Evolutionary conservation across 805 yeast genomes (phyloP).

Genomic region (Helenozyma baotianmanensis): DNA sequence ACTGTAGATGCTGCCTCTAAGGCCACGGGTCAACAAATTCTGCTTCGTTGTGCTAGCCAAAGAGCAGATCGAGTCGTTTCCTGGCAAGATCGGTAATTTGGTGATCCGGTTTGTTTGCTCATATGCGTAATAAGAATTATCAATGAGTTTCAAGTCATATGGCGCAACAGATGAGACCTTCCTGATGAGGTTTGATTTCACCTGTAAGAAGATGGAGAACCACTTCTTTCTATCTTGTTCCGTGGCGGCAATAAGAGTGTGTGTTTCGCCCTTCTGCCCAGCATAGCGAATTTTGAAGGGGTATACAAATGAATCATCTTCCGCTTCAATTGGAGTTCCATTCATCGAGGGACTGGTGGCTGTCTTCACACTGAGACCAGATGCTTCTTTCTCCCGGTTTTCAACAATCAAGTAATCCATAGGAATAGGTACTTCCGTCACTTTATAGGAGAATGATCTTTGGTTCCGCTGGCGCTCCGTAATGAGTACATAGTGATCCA

Average conservation of each 20-base stretch:
- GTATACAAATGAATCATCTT: slow-evolving; percentile 29
- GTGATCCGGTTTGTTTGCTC: slow-evolving; percentile 47
- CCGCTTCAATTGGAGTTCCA: slow-evolving; percentile 5
- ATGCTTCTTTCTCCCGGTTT: slow-evolving; percentile 19
- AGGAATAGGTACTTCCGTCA: slow-evolving; percentile 48
- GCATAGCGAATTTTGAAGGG: slow-evolving; percentile 55
- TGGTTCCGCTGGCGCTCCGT: slow-evolving; percentile 52
- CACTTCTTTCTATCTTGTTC: slow-evolving; percentile 53
- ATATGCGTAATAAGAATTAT: slow-evolving; percentile 61
- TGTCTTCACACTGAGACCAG: not conserved
- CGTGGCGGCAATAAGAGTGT: slow-evolving; percentile 45
- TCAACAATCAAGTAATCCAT: slow-evolving; percentile 54
- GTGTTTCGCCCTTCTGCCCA: slow-evolving; percentile 47
- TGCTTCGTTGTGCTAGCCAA: slow-evolving; percentile 1
- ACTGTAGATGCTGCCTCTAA: not conserved
- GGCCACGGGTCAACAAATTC: not conserved
- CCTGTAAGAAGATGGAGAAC: slow-evolving; percentile 48
- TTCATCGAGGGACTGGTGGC: not conserved
- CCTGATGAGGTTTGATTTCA: slow-evolving; percentile 36
- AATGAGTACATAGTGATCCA: slow-evolving; percentile 68
- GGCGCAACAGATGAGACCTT: slow-evolving; percentile 43
- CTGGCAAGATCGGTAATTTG: slow-evolving; percentile 50
- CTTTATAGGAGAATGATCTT: slow-evolving; percentile 27
- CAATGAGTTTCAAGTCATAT: slow-evolving; percentile 47
- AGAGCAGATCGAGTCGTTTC: slow-evolving; percentile 47